Percentiles rank a stretch among this genome's conserved stretches.
phyloP scores from a whole-genome alignment of 2,329 filamentous ascomycete species.

The Pseudogymnoascus sp. region DNA sequence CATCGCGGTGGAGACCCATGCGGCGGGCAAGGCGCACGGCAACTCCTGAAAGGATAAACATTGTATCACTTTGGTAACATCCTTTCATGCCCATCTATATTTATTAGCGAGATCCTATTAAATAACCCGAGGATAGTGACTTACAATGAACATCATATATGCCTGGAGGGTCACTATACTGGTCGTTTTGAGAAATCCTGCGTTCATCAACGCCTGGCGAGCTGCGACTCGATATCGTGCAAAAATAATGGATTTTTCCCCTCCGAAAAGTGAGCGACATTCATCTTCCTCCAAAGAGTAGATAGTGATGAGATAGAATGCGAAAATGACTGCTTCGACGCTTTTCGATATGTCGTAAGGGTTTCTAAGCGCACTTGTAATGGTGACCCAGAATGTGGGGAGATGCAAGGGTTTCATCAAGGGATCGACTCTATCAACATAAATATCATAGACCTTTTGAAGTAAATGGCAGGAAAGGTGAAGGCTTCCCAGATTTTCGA shows the following conservation, averaged over 20 bases:
- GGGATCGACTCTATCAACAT: slow-evolving; percentile 59
- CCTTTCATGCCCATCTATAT: slow-evolving; percentile 10
- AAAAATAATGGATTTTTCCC: slow-evolving; percentile 10
- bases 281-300: slow-evolving; percentile 12
- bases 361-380: slow-evolving; percentile 3
- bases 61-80: slow-evolving; percentile 9
- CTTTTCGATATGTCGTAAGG: slow-evolving; percentile 12
- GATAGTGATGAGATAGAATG: slow-evolving; percentile 12
- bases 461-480: slow-evolving; percentile 10
- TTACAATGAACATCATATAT: slow-evolving; percentile 14
- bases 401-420: slow-evolving; percentile 59
- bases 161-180: slow-evolving; percentile 14
- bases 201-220: slow-evolving; percentile 14
- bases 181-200: slow-evolving; percentile 14
- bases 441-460: slow-evolving; percentile 55
- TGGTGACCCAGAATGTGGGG: slow-evolving; percentile 35
- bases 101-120: neutral
- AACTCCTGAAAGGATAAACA: slow-evolving; percentile 13
- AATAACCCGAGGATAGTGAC: neutral
- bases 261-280: slow-evolving; percentile 13
- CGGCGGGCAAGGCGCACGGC: slow-evolving; percentile 14
- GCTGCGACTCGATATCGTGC: slow-evolving; percentile 13
- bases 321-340: slow-evolving; percentile 13
- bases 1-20: slow-evolving; percentile 29
- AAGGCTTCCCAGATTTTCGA: neutral